These are phyloP conservation scores for Stachybotrys echinatus DNA, from an alignment of 2,329 filamentous ascomycete genomes.

Conservation along the genomic window DNA sequence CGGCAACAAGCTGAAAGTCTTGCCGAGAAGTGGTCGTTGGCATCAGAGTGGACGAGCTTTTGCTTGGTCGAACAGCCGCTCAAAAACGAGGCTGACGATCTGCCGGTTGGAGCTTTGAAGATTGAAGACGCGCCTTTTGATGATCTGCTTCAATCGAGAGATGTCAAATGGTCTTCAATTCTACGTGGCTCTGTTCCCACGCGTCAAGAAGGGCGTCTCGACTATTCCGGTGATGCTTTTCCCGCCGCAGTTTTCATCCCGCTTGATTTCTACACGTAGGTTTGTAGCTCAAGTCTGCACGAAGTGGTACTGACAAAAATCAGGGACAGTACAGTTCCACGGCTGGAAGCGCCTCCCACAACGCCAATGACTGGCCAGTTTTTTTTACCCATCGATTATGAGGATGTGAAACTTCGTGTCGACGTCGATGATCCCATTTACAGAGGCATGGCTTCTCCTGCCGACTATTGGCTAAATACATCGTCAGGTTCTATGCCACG, in stretches of 20 bases:
- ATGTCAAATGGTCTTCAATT: not conserved
- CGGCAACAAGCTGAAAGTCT: not conserved
- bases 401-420: no score
- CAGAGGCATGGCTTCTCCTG: no score
- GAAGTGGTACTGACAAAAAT: no score
- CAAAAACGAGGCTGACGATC: not conserved
- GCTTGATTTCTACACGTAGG: not conserved
- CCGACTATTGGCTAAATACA: no score
- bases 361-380: no score
- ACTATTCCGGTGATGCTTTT: not conserved
- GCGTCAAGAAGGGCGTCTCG: not conserved
- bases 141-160: not conserved
- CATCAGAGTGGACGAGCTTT: conserved; percentile 6
- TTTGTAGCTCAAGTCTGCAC: no score
- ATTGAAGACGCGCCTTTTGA: not conserved
- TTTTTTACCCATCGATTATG: no score
- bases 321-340: no score
- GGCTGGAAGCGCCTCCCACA: not conserved
- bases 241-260: not conserved
- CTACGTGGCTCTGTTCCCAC: not conserved
- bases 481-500: no score
- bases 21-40: conserved; percentile 4
- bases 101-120: not conserved
- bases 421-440: no score
- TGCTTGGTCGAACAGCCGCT: conserved; percentile 2